These are phyloP conservation scores for Candida insectalens DNA, from an alignment of 805 yeast species.

Conservation along the genomic window DNA sequence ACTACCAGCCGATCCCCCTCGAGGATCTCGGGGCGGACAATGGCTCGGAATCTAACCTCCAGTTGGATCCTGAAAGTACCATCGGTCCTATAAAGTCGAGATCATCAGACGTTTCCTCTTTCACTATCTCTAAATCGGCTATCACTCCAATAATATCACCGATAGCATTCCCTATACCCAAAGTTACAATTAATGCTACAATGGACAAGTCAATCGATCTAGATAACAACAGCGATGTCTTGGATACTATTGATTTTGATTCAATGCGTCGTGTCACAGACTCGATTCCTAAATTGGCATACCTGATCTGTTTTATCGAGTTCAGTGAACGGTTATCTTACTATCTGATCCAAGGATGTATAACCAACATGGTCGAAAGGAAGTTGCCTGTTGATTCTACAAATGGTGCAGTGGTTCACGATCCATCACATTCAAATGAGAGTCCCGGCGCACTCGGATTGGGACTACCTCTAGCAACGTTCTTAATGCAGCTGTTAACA, in stretches of 20 bases:
- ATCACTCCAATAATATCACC: too few relatives aligned
- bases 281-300: slow-evolving; percentile 15
- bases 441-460: slow-evolving; percentile 40
- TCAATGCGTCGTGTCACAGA: slow-evolving; percentile 11
- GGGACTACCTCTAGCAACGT: slow-evolving; percentile 36
- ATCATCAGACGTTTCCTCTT: too few relatives aligned
- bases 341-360: slow-evolving; percentile 37
- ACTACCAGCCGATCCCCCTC: too few relatives aligned
- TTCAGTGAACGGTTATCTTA: slow-evolving; percentile 48
- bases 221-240: too few relatives aligned
- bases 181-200: too few relatives aligned
- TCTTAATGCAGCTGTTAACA: slow-evolving; percentile 33
- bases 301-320: slow-evolving; percentile 28
- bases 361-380: slow-evolving; percentile 42
- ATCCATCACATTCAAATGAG: slow-evolving; percentile 26
- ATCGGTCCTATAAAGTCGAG: too few relatives aligned
- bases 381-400: slow-evolving; percentile 37
- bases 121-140: too few relatives aligned
- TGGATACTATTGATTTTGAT: neutral
- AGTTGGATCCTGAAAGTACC: too few relatives aligned
- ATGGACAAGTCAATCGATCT: too few relatives aligned
- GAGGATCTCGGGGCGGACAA: too few relatives aligned
- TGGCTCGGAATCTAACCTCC: too few relatives aligned
- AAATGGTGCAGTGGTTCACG: slow-evolving; percentile 26
- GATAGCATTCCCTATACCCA: too few relatives aligned